Percentiles rank a stretch among this genome's conserved stretches.
Evolutionary conservation across 2,329 filamentous ascomycete genomes (phyloP).

Genomic region (Ophiocordyceps robertsii): DNA sequence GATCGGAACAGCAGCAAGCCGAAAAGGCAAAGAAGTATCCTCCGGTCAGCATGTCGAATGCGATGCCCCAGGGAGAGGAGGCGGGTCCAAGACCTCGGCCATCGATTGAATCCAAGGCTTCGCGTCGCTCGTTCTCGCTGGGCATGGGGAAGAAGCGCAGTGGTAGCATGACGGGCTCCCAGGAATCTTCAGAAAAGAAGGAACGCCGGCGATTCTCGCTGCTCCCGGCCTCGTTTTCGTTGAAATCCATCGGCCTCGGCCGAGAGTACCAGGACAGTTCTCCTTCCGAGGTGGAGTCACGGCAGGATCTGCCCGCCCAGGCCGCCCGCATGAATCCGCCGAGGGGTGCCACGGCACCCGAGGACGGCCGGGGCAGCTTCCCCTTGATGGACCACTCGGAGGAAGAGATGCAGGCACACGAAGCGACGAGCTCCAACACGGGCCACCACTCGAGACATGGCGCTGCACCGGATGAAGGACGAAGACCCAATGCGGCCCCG

Average conservation of each 20-base stretch:
- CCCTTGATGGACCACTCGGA: constrained; percentile 26
- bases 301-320: too few relatives aligned
- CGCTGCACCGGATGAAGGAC: constrained; percentile 24
- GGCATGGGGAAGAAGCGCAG: constrained; percentile 58
- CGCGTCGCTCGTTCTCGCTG: constrained; percentile 57
- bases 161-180: constrained; percentile 47
- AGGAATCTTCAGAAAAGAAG: constrained; percentile 42
- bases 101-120: constrained; percentile 56
- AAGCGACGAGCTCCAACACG: constrained; percentile 19
- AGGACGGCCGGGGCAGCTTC: constrained; percentile 20
- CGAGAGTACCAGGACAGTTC: constrained; percentile 30
- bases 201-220: constrained; percentile 57
- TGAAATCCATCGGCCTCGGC: constrained; percentile 49
- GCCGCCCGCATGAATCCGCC: constrained; percentile 13
- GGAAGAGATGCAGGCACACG: constrained; percentile 22
- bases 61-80: constrained; percentile 45
- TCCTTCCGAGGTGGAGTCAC: constrained; percentile 25
- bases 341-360: constrained; percentile 20
- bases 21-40: constrained; percentile 65
- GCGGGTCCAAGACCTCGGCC: constrained; percentile 33
- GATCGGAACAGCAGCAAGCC: constrained; percentile 32
- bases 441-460: constrained; percentile 28
- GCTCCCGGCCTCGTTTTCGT: constrained; percentile 48
- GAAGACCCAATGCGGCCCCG: constrained; percentile 29
- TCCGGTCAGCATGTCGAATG: constrained; percentile 78